Evolutionary conservation across 176 grass and related monocot genomes (phyloP).

Genomic region (Stipa capillata): DNA sequence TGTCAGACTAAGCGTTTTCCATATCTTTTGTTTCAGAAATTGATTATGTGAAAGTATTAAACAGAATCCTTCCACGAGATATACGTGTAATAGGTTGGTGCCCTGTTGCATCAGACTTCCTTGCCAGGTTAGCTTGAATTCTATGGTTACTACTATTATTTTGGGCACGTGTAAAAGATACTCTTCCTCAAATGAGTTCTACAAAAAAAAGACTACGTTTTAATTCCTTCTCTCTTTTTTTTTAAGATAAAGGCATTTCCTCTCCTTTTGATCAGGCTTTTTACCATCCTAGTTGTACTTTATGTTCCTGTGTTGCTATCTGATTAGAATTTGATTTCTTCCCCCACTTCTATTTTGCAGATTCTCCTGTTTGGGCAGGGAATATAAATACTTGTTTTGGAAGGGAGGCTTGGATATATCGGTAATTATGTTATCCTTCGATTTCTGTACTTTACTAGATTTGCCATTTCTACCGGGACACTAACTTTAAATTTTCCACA

Average conservation of each 20-base stretch:
- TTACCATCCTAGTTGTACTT: neutral
- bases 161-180: neutral
- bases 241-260: neutral
- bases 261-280: neutral
- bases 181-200: neutral
- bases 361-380: constrained; percentile 84
- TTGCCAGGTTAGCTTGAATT: constrained; percentile 57
- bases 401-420: constrained; percentile 58
- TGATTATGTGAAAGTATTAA: constrained; percentile 88
- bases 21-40: constrained; percentile 56
- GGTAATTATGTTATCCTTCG: constrained; percentile 32
- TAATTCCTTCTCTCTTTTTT: neutral
- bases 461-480: neutral
- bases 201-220: neutral
- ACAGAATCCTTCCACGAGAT: constrained; percentile 81
- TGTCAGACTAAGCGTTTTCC: neutral
- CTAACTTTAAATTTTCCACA: constrained; percentile 29
- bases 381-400: constrained; percentile 97
- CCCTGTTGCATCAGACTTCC: constrained; percentile 68
- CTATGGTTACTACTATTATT: neutral
- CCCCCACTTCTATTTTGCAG: constrained; percentile 34
- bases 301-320: neutral
- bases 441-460: constrained; percentile 7
- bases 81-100: constrained; percentile 87
- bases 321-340: constrained; percentile 6